Conservation (phyloP, 495 filamentous ascomycete genomes). For the Lepidopterella palustris region DNA sequence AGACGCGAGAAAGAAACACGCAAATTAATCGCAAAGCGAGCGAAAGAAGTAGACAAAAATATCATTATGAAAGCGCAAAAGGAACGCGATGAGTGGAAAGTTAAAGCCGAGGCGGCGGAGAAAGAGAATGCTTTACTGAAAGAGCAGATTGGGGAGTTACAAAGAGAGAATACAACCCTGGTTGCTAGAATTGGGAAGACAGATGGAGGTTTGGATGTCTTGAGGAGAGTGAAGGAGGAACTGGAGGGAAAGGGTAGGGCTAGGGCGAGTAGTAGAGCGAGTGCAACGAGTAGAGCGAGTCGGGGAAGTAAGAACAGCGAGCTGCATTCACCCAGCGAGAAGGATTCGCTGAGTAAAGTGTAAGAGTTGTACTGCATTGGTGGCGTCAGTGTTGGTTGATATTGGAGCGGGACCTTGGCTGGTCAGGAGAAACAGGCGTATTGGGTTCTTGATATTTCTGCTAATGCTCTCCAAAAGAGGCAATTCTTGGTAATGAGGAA, state of each 20-base stretch:
- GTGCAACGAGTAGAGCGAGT: conserved; percentile 17
- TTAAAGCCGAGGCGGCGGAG: conserved; percentile 28
- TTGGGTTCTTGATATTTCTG: no score
- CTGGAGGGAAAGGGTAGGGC: conserved; percentile 15
- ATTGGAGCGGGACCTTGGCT: no score
- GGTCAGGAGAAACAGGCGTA: no score
- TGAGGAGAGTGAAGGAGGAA: conserved; percentile 33
- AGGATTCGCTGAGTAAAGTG: not conserved
- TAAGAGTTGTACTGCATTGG: no score
- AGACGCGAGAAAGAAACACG: conserved; percentile 41
- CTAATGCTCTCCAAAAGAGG: no score
- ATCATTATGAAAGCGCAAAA: conserved; percentile 19
- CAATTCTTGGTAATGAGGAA: no score
- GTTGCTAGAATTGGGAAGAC: conserved; percentile 47
- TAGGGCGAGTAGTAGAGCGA: conserved; percentile 19
- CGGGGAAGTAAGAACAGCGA: conserved; percentile 12
- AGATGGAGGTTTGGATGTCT: conserved; percentile 33
- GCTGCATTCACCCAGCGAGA: not conserved
- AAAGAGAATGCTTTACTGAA: conserved; percentile 35
- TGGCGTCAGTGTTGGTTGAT: no score
- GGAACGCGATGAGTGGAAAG: conserved; percentile 37
- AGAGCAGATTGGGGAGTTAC: conserved; percentile 38
- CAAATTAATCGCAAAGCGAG: conserved; percentile 32
- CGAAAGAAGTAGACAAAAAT: conserved; percentile 36
- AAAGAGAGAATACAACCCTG: conserved; percentile 43